Evolutionary conservation across 2,329 filamentous ascomycete genomes (phyloP).

Genomic region (Trichoderma harzianum): DNA sequence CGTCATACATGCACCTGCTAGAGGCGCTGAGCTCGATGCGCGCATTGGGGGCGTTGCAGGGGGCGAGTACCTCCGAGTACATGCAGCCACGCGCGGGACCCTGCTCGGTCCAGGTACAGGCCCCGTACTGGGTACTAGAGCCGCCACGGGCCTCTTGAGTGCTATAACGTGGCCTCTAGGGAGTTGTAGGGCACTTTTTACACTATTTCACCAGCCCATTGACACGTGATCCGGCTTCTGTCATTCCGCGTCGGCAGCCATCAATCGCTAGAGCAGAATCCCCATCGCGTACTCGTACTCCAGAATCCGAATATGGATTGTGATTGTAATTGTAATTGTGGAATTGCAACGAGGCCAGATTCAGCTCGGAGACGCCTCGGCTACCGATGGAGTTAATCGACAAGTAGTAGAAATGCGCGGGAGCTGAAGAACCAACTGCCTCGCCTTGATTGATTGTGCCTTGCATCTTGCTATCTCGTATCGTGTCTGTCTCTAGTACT

Average conservation of each 20-base stretch:
- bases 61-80: background rate
- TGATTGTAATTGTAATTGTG: background rate
- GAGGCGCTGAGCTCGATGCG: constrained; percentile 2
- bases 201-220: background rate
- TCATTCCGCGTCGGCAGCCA: background rate
- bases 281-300: background rate
- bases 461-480: background rate
- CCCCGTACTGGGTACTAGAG: background rate
- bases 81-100: background rate
- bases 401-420: background rate
- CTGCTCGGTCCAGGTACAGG: background rate
- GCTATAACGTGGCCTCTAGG: constrained; percentile 9
- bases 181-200: background rate
- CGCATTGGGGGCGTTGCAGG: background rate
- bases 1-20: constrained; percentile 23
- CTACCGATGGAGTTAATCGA: background rate
- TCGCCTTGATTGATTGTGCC: background rate
- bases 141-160: background rate
- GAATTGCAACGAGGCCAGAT: background rate
- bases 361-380: background rate
- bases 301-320: background rate
- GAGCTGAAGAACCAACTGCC: background rate
- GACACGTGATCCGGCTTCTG: constrained; percentile 18
- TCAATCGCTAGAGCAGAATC: background rate
- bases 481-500: background rate